Evolutionary conservation across 306 rosid species (phyloP), one percentile per base, ranked within the genome.

Genomic region (Vicia villosa): DNA sequence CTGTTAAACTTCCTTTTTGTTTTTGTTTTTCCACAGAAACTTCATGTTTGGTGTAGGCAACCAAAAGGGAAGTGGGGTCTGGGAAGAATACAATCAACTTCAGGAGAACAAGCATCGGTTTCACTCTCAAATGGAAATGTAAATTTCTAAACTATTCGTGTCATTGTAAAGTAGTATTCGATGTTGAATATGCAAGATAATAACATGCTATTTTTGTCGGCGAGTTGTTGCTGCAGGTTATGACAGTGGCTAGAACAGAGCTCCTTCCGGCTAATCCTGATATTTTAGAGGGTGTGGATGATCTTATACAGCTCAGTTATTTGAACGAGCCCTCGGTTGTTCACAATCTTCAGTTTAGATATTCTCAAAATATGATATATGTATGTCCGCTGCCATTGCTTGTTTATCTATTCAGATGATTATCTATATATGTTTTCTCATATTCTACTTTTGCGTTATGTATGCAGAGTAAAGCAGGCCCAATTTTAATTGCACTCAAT

Each of bases 231-330:
- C 37, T 54, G 74, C 80, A 95, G 99, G 81, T 87, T 63, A 74
- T 86, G 76, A 85, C 81, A 70, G 86, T 95, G 41, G 60, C 82
- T 26, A 80, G 83, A 42, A 77, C 56, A 32, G 91, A 91, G 41
- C 87, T 95, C 37, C 69, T 87, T 42, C 99, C 99, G 2, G 97
- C 96, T 41, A 95, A 95, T 83, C 99, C 97, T 45, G 92, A 89
- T 81, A 83, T 87, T 61, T 73, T 95, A 57, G 87, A 87, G 72
- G 99, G 91, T 57, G 97, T 84, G 12, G 99, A 95, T 62, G 96
- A 95, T 87, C 99, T 95, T 74, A 77, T 74, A 61, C 96, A 87
- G 78, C 97, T 95, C 75, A 85, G 97, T 84, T 91, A 86, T 73
- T 80, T 95, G 79, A 95, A 95, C 26, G 99, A 95, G 66, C 96